phyloP scores from a whole-genome alignment of 305 asterid genomes.

The Fraxinus angustifolia region DNA sequence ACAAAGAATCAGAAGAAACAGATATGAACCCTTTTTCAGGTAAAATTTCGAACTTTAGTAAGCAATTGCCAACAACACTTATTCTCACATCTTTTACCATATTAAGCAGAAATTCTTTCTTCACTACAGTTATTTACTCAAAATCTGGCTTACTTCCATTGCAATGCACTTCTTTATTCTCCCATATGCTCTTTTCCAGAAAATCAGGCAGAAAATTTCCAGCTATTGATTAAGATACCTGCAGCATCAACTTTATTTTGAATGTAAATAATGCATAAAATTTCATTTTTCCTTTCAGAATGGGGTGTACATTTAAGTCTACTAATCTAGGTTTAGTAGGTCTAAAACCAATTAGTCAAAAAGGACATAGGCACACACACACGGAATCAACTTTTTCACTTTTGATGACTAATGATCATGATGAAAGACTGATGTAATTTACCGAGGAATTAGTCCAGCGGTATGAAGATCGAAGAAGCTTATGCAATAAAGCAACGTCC shows the following conservation, averaged over 20 bases:
- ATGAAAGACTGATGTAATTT: constrained; percentile 16
- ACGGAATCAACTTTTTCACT: constrained; percentile 42
- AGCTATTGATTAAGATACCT: constrained; percentile 11
- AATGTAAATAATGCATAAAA: constrained; percentile 19
- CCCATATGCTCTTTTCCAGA: constrained; percentile 32
- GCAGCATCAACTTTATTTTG: constrained; percentile 13
- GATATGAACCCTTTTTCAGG: constrained; percentile 40
- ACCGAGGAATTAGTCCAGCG: constrained; percentile 29
- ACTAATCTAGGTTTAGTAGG: constrained; percentile 33
- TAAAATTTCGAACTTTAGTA: constrained; percentile 44
- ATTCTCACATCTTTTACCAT: constrained; percentile 72
- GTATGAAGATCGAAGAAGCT: constrained; percentile 30
- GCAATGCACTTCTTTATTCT: constrained; percentile 85
- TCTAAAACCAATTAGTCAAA: constrained; percentile 29
- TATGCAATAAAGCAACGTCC: constrained; percentile 39
- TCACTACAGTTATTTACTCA: constrained; percentile 50
- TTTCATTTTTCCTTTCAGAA: constrained; percentile 27
- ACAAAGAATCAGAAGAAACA: constrained; percentile 36
- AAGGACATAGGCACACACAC: constrained; percentile 36
- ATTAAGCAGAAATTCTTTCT: constrained; percentile 62
- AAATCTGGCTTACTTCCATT: constrained; percentile 57
- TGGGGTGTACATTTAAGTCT: constrained; percentile 29
- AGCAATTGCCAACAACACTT: constrained; percentile 68
- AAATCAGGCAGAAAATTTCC: constrained; percentile 30
- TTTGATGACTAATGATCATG: constrained; percentile 23